Evolutionary conservation across 176 grass and related monocot species (phyloP).

Genomic region (Hsuehochloa calcarea): DNA sequence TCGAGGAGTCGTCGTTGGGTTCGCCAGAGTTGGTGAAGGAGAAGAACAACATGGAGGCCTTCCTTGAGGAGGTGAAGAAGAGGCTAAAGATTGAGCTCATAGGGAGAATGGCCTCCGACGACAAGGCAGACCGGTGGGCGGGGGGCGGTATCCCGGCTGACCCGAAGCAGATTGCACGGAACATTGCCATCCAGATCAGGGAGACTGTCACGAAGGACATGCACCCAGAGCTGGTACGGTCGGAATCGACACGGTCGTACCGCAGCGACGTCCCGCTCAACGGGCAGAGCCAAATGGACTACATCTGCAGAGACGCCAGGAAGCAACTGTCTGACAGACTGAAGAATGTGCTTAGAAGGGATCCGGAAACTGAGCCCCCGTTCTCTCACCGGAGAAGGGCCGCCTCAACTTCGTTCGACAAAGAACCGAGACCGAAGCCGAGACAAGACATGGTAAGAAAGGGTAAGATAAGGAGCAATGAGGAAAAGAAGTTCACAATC

Average conservation of each 20-base stretch:
- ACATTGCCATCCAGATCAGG: conserved; percentile 72
- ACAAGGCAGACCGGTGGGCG: conserved; percentile 38
- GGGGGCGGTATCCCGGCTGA: conserved; percentile 33
- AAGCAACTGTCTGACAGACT: conserved; percentile 69
- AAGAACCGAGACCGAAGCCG: conserved; percentile 47
- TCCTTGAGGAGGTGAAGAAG: conserved; percentile 94
- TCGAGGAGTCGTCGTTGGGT: conserved; percentile 66
- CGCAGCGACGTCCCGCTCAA: conserved; percentile 43
- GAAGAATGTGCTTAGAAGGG: conserved; percentile 63
- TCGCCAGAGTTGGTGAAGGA: conserved; percentile 84
- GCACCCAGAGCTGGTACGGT: conserved; percentile 47
- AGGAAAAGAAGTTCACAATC: conserved; percentile 49
- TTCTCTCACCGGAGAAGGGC: conserved; percentile 36
- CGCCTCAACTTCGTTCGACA: conserved; percentile 26
- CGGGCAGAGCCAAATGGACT: conserved; percentile 49
- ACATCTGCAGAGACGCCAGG: conserved; percentile 49
- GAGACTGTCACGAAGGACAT: conserved; percentile 62
- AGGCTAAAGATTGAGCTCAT: conserved; percentile 79
- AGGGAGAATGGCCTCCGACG: conserved; percentile 38
- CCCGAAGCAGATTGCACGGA: conserved; percentile 68
- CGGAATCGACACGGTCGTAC: conserved; percentile 65
- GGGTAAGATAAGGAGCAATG: conserved; percentile 52
- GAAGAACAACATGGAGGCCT: conserved; percentile 81
- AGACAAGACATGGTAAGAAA: conserved; percentile 41
- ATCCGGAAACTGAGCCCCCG: conserved; percentile 40